Base-by-base conservation (phyloP, 208 protist species). In the Trypanosoma theileri region DNA sequence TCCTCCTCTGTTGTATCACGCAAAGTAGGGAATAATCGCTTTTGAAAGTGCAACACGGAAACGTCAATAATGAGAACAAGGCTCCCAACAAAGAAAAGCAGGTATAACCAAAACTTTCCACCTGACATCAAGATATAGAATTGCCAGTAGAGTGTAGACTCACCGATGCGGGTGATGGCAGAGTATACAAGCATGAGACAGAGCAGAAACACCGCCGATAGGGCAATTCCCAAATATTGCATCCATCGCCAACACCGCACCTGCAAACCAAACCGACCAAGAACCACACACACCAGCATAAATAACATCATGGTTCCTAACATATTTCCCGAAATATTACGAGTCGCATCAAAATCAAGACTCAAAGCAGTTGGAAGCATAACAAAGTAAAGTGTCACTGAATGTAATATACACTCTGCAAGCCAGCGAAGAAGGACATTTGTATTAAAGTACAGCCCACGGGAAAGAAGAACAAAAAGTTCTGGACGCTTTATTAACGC, bases 201-300 rank as follows among this genome's bases (percentile, higher is more conserved):
- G 12, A 95, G 13, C 19, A 82, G 77, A 42, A 89, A 35, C 3
- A 89, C 3, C 4, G 81, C n/a, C 8, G 85, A 92, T 17, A 91
- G n/a, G 7, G 21, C 53, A 14, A 94, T 68, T 12, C 89, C 89
- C 12, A 88, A 11, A 17, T 76, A 52, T 53, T 92, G 83, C 22
- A 97, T 54, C 73, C 72, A 84, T 61, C 87, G 84, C 89, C 89
- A 95, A 74, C 89, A 93, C 48, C 81, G 77, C 17, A 95, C 84
- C 21, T 84, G 45, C 13, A 95, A 56, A 6, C 63, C 66, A 24
- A 93, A 89, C 46, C 89, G 86, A 11, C 66, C 57, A 19, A 95
- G 78, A 16, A 93, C 81, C 10, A 94, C 67, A 44, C 82, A 75
- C 12, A 92, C 66, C 55, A 97, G 66, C n/a, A 81, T 76, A 54